Conservation (phyloP, 179 eudicot genomes). For the Sideroxylon spinosum region DNA sequence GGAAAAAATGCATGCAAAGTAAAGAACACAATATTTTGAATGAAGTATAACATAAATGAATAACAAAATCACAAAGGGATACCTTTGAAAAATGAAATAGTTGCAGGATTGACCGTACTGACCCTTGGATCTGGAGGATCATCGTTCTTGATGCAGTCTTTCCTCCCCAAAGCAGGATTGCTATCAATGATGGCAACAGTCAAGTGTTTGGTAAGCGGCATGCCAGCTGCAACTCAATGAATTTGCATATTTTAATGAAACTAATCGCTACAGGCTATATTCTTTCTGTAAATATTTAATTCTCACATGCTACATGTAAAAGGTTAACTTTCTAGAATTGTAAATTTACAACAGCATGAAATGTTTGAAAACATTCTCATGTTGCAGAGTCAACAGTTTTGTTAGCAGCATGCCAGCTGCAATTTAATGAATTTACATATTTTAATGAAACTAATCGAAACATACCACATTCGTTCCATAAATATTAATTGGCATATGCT, state of each 20-base stretch:
- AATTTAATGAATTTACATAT: constrained; percentile 10
- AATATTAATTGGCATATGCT: background rate
- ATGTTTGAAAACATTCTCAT: background rate
- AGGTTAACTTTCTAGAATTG: background rate
- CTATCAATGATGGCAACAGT: constrained; percentile 83
- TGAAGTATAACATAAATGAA: background rate
- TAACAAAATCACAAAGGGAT: constrained; percentile 9
- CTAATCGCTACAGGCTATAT: background rate
- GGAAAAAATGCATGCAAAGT: constrained; percentile 10
- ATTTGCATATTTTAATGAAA: background rate
- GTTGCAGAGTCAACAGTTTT: constrained; percentile 34
- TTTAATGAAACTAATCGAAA: background rate
- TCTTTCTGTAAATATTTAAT: background rate
- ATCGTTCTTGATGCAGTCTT: constrained; percentile 47
- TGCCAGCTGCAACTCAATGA: constrained; percentile 49
- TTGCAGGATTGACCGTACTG: constrained; percentile 89
- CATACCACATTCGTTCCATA: background rate
- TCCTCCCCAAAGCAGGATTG: constrained; percentile 69
- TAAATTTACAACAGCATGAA: background rate
- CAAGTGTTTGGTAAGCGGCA: constrained; percentile 68
- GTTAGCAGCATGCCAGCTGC: constrained; percentile 79
- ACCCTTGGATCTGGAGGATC: constrained; percentile 95
- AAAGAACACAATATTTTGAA: background rate
- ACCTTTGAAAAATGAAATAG: constrained; percentile 84
- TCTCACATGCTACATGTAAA: background rate